Evolutionary conservation across 1,284 basidiomycete species (phyloP), one percentile per base, ranked within the genome.

Genomic region (Inonotus hispidus): DNA sequence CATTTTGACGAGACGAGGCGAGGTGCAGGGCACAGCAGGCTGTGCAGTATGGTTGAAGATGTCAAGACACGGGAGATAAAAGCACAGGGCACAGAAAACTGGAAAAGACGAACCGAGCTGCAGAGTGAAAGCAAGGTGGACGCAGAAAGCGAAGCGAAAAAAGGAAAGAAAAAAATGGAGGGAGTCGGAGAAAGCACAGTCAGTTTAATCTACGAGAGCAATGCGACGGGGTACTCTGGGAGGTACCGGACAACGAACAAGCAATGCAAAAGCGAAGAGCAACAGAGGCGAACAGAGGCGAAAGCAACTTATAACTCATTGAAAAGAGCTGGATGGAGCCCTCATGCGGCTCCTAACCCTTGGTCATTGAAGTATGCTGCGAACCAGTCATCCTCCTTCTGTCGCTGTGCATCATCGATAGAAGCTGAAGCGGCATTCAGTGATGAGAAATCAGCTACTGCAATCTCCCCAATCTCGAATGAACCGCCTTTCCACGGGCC

Each of bases 221-320:
- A 46, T 50, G 57, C 46, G 57, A 39, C 2, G 45, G 13, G 46
- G 41, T 6, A 32, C 32, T 32, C 8, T 32, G 32, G 32, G 8
- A 32, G 32, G 32, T 32, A 8, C 19, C 5, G 41, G 41, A 7
- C 6, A 43, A 16, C 21, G 37, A 46, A 56, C 53, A 38, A 19
- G 27, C 19, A 49, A 49, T 14, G 23, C n/a, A 35, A 46, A 13
- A 46, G 13, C 7, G 41, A 14, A 46, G 13, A n/a, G 16, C 16
- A 13, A 45, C 6, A 43, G 41, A 27, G 16, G 14, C 11, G 37
- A 19, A 21, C 7, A 16, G 41, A 32, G 23, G 6, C 25, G 32
- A 55, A 45, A 35, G 41, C 46, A 29, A 32, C 16, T 56, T 46
- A 56, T 56, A 56, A 56, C 16, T 56, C 55, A 29, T 56, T 41